A percentile compares a stretch with the other conserved stretches of the same genome.
Evolutionary conservation across 2,329 filamentous ascomycete species (phyloP).

Genomic region (Pseudogymnoascus pannorum): DNA sequence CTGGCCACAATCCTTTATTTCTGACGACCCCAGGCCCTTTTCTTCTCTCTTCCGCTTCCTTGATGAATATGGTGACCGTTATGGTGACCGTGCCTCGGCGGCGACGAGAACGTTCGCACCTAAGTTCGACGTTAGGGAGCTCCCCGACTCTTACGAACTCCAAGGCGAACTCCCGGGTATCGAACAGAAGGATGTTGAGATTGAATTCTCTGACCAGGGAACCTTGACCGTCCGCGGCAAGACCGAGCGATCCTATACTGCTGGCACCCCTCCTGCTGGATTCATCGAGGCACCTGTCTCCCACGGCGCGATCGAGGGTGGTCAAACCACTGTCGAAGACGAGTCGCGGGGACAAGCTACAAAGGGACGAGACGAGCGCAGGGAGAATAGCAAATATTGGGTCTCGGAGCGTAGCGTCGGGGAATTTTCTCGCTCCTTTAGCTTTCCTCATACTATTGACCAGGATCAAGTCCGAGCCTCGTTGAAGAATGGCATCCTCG

Average conservation of each 20-base stretch:
- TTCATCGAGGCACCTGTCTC: conserved; percentile 37
- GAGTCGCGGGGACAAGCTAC: conserved; percentile 36
- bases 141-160: conserved; percentile 61
- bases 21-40: conserved; percentile 43
- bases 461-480: conserved; percentile 53
- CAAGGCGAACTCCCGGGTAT: conserved; percentile 74
- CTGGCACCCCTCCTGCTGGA: conserved; percentile 44
- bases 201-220: conserved; percentile 72
- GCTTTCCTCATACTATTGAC: conserved; percentile 58
- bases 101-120: conserved; percentile 53
- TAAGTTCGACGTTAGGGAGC: conserved; percentile 72
- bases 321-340: conserved; percentile 18
- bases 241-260: conserved; percentile 56
- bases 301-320: conserved; percentile 25
- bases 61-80: conserved; percentile 55
- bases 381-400: conserved; percentile 58
- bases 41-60: conserved; percentile 57
- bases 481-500: conserved; percentile 43
- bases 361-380: conserved; percentile 33
- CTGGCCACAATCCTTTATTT: too few relatives aligned
- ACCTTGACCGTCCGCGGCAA: conserved; percentile 65
- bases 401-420: conserved; percentile 58
- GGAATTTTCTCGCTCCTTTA: conserved; percentile 61
- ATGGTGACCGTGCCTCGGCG: conserved; percentile 17
- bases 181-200: conserved; percentile 63